Evolutionary conservation across 2,329 filamentous ascomycete species (phyloP).

Genomic region (Colletotrichum sp.): DNA sequence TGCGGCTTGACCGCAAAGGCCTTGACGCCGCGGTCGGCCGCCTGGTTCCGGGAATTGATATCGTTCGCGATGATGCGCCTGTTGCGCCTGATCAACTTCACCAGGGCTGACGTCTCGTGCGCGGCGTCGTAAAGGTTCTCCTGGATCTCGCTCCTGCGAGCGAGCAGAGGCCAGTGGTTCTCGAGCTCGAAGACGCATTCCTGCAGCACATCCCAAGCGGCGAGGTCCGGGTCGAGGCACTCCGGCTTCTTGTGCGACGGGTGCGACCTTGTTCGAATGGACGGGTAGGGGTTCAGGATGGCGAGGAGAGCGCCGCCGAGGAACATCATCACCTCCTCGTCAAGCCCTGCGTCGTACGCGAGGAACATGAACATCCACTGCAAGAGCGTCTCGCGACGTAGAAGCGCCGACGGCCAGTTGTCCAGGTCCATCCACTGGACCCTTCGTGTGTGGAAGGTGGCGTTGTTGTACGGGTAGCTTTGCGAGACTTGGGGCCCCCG

Average conservation of each 20-base stretch:
- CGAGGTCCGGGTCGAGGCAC: background rate
- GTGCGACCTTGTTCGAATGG: background rate
- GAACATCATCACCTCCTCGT: conserved; percentile 8
- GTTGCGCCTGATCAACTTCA: background rate
- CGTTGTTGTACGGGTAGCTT: background rate
- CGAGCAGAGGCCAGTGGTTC: background rate
- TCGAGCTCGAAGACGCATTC: conserved; percentile 13
- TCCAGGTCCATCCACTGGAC: background rate
- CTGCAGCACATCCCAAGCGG: background rate
- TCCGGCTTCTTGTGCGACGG: background rate
- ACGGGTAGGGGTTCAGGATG: conserved; percentile 17
- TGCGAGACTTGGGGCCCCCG: background rate
- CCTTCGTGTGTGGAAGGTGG: background rate
- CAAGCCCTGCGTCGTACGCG: conserved; percentile 1
- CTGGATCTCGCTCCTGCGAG: background rate
- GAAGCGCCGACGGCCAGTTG: background rate
- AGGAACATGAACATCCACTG: conserved; percentile 3
- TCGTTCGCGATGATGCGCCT: background rate
- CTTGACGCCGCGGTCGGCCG: background rate
- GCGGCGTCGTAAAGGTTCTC: background rate
- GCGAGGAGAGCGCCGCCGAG: background rate
- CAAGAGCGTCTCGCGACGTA: background rate
- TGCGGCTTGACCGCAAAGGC: background rate
- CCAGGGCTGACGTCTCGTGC: background rate
- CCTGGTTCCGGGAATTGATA: background rate